phyloP scores from a whole-genome alignment of 2,329 filamentous ascomycete genomes.

The Chalaropsis ovoidea region DNA sequence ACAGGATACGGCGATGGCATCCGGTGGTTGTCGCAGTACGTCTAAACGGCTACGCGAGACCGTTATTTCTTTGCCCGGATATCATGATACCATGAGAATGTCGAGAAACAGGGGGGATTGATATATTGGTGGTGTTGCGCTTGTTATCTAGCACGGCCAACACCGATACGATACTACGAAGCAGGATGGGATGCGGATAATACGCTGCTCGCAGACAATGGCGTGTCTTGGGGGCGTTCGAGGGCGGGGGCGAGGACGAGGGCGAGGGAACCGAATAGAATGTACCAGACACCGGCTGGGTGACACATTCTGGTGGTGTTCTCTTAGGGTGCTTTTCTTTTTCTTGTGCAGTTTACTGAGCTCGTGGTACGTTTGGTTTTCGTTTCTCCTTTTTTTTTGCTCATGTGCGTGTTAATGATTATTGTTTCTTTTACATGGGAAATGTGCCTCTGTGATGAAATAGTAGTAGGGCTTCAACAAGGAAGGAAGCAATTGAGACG shows the following conservation, averaged over 20 bases:
- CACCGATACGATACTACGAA: background rate
- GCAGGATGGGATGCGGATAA: background rate
- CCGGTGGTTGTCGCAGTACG: conserved; percentile 86
- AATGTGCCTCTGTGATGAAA: background rate
- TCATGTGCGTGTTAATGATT: conserved; percentile 23
- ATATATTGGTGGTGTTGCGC: background rate
- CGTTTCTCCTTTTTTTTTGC: conserved; percentile 11
- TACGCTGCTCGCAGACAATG: background rate
- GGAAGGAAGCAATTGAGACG: background rate
- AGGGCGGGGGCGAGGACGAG: background rate
- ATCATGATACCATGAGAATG: conserved; percentile 20
- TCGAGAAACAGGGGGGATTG: background rate
- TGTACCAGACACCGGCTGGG: background rate
- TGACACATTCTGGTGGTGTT: conserved; percentile 5
- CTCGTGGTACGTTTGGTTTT: conserved; percentile 15
- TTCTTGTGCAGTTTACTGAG: conserved; percentile 12
- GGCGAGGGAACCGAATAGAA: background rate
- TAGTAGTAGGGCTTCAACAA: background rate
- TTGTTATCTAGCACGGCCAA: background rate
- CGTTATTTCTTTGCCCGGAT: conserved; percentile 5
- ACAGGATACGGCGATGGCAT: conserved; percentile 78
- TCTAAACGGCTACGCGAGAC: conserved; percentile 44
- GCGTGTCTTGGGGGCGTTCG: background rate
- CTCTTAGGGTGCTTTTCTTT: conserved; percentile 14
- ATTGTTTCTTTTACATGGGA: conserved; percentile 17